phyloP scores from a whole-genome alignment of 1,284 basidiomycete species.

The Marasmius tenuissimus region DNA sequence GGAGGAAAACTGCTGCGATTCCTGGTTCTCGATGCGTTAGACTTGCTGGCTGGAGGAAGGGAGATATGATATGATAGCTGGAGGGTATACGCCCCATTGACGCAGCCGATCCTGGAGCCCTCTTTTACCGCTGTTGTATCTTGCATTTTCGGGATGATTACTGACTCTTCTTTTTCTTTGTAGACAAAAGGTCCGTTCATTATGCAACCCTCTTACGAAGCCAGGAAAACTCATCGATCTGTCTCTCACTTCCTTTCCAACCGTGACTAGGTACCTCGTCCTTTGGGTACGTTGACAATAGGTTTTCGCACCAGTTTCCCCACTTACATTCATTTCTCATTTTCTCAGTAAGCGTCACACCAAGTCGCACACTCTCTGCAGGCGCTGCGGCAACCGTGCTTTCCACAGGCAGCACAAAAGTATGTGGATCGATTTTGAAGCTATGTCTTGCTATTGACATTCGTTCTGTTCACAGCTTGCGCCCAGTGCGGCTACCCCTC shows the following conservation, averaged over 20 bases:
- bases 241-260: conserved; percentile 9
- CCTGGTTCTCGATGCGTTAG: too few species aligned
- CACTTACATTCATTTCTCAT: conserved; percentile 2
- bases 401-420: conserved; percentile 99
- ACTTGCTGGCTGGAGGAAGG: too few species aligned
- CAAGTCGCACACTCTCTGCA: conserved; percentile 97
- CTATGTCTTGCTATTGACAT: background rate
- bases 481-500: conserved; percentile 96
- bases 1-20: too few species aligned
- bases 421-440: conserved; percentile 40
- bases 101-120: too few species aligned
- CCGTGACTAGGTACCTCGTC: conserved; percentile 77
- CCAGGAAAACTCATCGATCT: background rate
- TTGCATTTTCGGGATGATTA: conserved; percentile 7
- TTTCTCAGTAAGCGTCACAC: conserved; percentile 91
- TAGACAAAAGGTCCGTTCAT: conserved; percentile 75
- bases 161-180: conserved; percentile 18
- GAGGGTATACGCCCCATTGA: too few species aligned
- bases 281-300: conserved; percentile 68
- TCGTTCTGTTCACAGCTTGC: conserved; percentile 60
- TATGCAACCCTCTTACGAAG: conserved; percentile 1
- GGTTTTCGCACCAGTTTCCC: background rate
- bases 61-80: too few species aligned
- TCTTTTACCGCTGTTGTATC: background rate
- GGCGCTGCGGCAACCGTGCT: conserved; percentile 89